These are phyloP conservation scores for Herpetomonas tarakana DNA, from an alignment of 208 protist species.

Conservation along the genomic window DNA sequence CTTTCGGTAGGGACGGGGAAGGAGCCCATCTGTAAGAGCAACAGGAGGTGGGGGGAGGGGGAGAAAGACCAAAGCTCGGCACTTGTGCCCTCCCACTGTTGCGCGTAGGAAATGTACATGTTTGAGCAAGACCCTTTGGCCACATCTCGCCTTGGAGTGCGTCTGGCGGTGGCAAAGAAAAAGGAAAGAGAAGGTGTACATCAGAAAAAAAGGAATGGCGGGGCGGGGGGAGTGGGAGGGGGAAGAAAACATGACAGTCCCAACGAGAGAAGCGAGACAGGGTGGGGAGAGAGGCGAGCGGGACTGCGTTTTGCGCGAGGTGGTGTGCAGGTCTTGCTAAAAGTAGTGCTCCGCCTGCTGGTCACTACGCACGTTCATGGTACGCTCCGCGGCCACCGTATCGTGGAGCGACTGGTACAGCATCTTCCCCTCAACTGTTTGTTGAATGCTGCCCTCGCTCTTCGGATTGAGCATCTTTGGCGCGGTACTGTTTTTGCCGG, in stretches of 20 bases:
- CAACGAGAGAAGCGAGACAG: constrained; percentile 2
- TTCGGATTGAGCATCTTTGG: constrained; percentile 55
- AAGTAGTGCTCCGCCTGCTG: constrained; percentile 17
- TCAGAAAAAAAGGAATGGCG: constrained; percentile 5
- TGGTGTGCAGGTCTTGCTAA: no score
- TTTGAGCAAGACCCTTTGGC: no score
- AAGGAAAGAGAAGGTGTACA: neutral
- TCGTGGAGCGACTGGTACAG: constrained; percentile 43
- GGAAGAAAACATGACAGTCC: constrained; percentile 3
- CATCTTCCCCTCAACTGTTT: constrained; percentile 66
- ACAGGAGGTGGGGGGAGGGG: no score
- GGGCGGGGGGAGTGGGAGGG: neutral
- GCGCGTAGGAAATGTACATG: no score
- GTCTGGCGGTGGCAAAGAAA: no score
- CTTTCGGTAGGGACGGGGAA: no score
- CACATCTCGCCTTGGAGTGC: no score
- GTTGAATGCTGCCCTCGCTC: constrained; percentile 32
- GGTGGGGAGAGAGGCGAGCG: no score
- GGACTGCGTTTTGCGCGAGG: no score
- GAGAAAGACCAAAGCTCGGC: no score
- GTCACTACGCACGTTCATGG: constrained; percentile 67
- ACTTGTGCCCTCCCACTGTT: no score
- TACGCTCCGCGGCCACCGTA: constrained; percentile 36
- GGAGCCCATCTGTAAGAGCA: no score
- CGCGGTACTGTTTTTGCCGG: constrained; percentile 37